Base-by-base conservation (phyloP, 768 basidiomycete genomes). In the Suillus clintonianus region DNA sequence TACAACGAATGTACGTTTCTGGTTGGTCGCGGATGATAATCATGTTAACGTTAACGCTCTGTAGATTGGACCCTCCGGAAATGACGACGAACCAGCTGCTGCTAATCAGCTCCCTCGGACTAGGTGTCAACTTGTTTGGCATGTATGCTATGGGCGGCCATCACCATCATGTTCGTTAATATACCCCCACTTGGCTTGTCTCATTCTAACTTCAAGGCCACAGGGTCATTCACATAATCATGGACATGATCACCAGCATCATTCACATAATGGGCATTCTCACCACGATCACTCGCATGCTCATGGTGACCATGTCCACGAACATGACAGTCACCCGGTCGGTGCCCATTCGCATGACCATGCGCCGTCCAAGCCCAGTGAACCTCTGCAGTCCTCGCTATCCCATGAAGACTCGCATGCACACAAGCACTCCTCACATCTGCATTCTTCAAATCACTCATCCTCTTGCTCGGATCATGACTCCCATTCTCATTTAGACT, bases 91-190 rank as follows among this genome's bases (percentile, higher is more conserved):
- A 85, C 65, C 97, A 98, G 71, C 82, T 99, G 0, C 77, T 99
- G 45, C 81, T 97, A 1, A 91, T 99, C 59, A 97, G 94, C 65
- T 86, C 89, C 5, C 76, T 98, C 32, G 97, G 97, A 9, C 80
- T 99, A 11, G 94, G 83, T 1, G 95, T 99, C 54, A 99, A 99
- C 74, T 78, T 99, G 22, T 99, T 98, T 69, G 97, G 97, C 42
- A 97, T 99, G 95, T 93, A 95, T 73, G 97, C 97, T 1, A 99
- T 97, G 84, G 97, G 97, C 5, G 95, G 95, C 4, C 94, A 96
- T 74, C 90, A 91, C 72, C 92, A 76, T 67, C 92, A 92, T 79
- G 91, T 91, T 79, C 47, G 81, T 79, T 42, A 22, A 9, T 59
- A 65, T 51, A 53, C 48, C 13, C 22, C 39, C 17, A 61, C 42